phyloP scores from a whole-genome alignment of 2,329 filamentous ascomycete species.

The Fusarium tjaetaba region DNA sequence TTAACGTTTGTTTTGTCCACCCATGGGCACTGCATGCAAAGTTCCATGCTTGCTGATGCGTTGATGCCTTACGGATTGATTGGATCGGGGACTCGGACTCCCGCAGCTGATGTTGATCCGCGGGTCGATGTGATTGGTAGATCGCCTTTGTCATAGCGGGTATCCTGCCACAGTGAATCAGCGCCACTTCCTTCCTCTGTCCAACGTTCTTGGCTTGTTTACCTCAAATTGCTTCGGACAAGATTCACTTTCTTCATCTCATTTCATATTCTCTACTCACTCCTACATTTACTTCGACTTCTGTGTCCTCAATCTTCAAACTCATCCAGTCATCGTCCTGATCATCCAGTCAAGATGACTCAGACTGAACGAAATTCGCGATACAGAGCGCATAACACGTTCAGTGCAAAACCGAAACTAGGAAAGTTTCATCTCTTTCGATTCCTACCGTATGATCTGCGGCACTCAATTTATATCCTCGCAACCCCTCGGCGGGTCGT shows the following conservation, averaged over 20 bases:
- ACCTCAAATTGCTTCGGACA: neutral
- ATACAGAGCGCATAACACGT: too few relatives aligned
- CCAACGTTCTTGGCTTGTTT: neutral
- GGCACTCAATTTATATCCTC: neutral
- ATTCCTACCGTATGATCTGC: neutral
- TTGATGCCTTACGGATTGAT: neutral
- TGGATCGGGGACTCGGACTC: neutral
- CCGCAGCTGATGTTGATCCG: neutral
- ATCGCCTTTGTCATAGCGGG: neutral
- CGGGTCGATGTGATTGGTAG: neutral
- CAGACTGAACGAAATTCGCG: too few relatives aligned
- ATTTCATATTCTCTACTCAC: rapidly evolving
- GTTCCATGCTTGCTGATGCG: neutral
- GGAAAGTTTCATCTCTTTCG: neutral
- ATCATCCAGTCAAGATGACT: neutral
- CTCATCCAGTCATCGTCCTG: neutral
- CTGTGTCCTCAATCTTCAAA: rapidly evolving
- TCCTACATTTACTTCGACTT: too few relatives aligned
- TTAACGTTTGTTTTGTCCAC: too few relatives aligned
- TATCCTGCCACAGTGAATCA: neutral
- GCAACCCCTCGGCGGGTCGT: neutral
- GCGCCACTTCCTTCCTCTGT: too few relatives aligned
- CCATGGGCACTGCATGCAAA: neutral
- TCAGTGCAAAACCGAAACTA: neutral
- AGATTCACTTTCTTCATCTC: neutral